Evolutionary conservation across 768 basidiomycete genomes (phyloP), one percentile per base, ranked within the genome.

Genomic region (Phaffia australis): DNA sequence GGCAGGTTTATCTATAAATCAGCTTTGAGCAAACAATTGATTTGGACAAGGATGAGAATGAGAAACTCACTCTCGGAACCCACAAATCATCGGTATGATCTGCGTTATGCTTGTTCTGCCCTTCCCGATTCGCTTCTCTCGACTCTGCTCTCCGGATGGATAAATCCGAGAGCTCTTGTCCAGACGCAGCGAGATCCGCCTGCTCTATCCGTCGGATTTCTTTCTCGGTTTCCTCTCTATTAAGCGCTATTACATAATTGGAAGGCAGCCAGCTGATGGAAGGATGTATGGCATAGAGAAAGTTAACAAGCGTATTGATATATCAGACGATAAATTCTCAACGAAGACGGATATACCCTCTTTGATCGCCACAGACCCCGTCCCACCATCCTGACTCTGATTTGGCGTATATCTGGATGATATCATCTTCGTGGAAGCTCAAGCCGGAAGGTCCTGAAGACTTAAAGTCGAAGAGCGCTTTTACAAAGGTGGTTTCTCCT

Each of bases 331-430:
- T n/a, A 4, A n/a, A 27, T n/a, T 54, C 35, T 42, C 35, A 11
- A 16, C 11, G 56, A 46, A 42, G 21, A 8, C 23, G 23, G 52
- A 59, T 62, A 73, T 76, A 78, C 65, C 94, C 94, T 60, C 94
- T 84, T 75, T 88, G 86, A 63, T 89, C 87, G 57, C 85, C 84
- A 25, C 95, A 81, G 67, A 95, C 79, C 5, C 94, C 94, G 75
- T 99, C 94, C 95, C 93, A 97, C 94, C 94, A 99, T 19, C 94
- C 94, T 5, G 88, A 88, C 48, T 89, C 87, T 63, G 97, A 84
- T 72, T 85, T 86, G 15, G 87, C 88, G 62, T 94, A 81, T 68
- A 98, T 90, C 76, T 97, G 90, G 70, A 99, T 95, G 71, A 97
- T 82, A 74, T 97, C 92, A 70, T 85, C 87, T 71, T 83, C 84